These are phyloP conservation scores for Beta lomatogona DNA, from an alignment of 179 eudicot genomes.

Conservation along the genomic window DNA sequence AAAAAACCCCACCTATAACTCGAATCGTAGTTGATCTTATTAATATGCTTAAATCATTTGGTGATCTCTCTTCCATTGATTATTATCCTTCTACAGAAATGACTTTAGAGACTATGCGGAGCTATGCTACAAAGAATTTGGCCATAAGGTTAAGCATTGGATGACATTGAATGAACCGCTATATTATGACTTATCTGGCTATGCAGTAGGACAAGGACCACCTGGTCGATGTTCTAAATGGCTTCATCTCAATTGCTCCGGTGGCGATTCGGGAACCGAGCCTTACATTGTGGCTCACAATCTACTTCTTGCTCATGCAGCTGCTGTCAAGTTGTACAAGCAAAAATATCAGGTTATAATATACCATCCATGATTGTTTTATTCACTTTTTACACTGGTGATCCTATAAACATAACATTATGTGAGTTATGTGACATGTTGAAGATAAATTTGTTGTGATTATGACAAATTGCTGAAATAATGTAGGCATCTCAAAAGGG, in stretches of 20 bases:
- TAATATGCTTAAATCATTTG: not conserved
- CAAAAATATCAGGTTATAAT: conserved; percentile 26
- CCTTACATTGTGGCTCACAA: conserved; percentile 35
- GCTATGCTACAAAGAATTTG: conserved; percentile 53
- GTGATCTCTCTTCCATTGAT: not conserved
- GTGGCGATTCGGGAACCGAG: conserved; percentile 41
- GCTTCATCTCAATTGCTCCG: conserved; percentile 34
- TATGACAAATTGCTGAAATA: not conserved
- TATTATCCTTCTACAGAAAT: conserved; percentile 30
- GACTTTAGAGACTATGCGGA: conserved; percentile 52
- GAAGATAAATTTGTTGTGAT: not conserved
- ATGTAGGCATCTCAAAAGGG: conserved; percentile 37
- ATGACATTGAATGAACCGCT: conserved; percentile 52
- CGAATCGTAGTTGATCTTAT: not conserved
- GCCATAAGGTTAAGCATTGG: conserved; percentile 59
- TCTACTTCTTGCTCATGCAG: conserved; percentile 34
- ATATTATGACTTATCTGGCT: conserved; percentile 26
- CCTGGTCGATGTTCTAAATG: conserved; percentile 55
- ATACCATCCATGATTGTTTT: not conserved
- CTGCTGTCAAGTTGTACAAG: conserved; percentile 32
- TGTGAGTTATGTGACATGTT: too few relatives aligned
- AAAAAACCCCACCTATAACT: too few relatives aligned
- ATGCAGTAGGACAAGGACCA: conserved; percentile 38
- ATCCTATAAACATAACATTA: too few relatives aligned
- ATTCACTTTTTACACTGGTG: not conserved